Evolutionary conservation across 345 rosid genomes (phyloP).

Genomic region (Populus davidiana): DNA sequence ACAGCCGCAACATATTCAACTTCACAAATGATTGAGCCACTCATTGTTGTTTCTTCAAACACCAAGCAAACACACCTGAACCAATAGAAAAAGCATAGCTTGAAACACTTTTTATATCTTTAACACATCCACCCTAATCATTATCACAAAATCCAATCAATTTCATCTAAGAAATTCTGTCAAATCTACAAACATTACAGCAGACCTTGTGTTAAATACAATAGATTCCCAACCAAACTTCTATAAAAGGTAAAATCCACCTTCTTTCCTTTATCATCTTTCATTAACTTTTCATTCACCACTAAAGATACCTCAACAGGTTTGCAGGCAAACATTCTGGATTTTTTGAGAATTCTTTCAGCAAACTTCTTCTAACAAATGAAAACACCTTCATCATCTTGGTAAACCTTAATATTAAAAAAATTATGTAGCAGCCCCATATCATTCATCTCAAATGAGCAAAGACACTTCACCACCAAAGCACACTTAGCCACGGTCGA

Average conservation of each 20-base stretch:
- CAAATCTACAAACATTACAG: background rate
- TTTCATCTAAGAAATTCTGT: background rate
- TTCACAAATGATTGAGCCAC: background rate
- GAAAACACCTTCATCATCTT: no score
- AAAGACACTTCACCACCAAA: slow-evolving; percentile 73
- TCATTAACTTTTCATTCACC: background rate
- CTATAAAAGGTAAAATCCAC: background rate
- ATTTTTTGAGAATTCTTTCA: no score
- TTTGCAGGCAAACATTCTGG: no score
- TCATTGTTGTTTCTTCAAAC: background rate
- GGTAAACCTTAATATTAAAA: no score
- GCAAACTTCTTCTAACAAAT: no score
- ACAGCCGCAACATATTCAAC: background rate
- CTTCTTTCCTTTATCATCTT: background rate
- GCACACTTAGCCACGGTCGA: slow-evolving; percentile 64
- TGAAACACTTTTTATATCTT: background rate
- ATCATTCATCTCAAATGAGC: slow-evolving; percentile 32
- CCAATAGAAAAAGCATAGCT: background rate
- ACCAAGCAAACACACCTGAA: background rate
- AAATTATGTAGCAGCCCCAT: no score
- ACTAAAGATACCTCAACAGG: background rate
- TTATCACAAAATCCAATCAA: background rate
- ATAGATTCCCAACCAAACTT: background rate
- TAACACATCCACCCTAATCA: background rate
- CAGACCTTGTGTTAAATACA: background rate